Percentiles rank a stretch among this genome's conserved stretches.
Conservation (phyloP, 495 filamentous ascomycete genomes). For the Wilcoxina mikolae region DNA sequence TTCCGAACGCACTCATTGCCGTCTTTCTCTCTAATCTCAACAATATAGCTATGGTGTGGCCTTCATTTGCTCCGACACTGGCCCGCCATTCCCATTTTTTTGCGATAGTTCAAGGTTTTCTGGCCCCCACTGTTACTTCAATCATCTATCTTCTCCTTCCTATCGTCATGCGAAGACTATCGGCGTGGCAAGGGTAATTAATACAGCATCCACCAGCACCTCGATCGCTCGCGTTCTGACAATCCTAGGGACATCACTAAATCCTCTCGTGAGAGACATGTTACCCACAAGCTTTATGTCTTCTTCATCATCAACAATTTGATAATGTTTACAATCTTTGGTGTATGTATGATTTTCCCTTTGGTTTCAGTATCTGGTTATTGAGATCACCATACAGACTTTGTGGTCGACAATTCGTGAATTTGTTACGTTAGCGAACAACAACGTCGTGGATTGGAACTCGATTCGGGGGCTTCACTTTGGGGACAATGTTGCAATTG, state of each 20-base stretch:
- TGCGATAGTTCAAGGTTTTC: slow-evolving; percentile 86
- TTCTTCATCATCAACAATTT: slow-evolving; percentile 99
- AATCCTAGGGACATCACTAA: slow-evolving; percentile 74
- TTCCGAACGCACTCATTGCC: slow-evolving; percentile 88
- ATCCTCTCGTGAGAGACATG: slow-evolving; percentile 83
- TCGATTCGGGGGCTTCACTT: neutral
- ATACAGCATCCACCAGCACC: neutral
- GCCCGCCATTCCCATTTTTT: slow-evolving; percentile 47
- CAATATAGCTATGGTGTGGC: slow-evolving; percentile 48
- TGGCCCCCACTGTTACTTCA: slow-evolving; percentile 79
- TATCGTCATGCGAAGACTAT: slow-evolving; percentile 64
- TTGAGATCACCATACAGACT: slow-evolving; percentile 5
- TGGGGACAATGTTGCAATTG: slow-evolving; percentile 27
- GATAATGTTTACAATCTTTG: slow-evolving; percentile 81
- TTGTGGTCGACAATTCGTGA: slow-evolving; percentile 19
- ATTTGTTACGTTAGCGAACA: slow-evolving; percentile 10
- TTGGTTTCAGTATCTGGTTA: neutral
- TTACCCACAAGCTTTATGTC: slow-evolving; percentile 75
- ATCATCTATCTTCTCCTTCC: slow-evolving; percentile 78
- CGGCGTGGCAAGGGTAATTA: slow-evolving; percentile 26
- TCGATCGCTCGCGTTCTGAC: slow-evolving; percentile 46
- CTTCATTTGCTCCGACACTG: slow-evolving; percentile 51
- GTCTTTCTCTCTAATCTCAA: slow-evolving; percentile 75
- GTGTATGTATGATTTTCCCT: slow-evolving; percentile 19
- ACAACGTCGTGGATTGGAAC: slow-evolving; percentile 21